Evolutionary conservation across 371 early-diverging fungal genomes (phyloP), one percentile per base, ranked within the genome.

Genomic region (Rhizopus arrhizus): DNA sequence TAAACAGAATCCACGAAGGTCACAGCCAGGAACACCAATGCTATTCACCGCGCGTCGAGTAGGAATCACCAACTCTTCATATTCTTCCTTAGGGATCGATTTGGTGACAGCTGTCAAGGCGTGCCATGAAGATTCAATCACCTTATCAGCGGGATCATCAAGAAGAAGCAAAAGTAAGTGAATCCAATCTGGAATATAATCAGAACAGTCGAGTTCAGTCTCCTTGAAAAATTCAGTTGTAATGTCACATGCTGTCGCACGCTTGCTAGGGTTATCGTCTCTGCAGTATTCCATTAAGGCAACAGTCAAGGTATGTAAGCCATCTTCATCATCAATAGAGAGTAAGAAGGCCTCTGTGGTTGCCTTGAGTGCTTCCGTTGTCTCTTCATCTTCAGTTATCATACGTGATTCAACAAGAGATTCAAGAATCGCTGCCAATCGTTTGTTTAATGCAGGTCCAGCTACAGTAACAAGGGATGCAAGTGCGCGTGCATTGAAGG

Each of bases 401-500:
- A 82, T 71, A 22, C 76, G 74, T 1, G 92, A 90, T 53, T 87
- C 86, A 64, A 98, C 83, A 48, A 98, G 75, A 1, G 94, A 91
- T 8, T 87, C 78, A 51, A 97, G 73, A 53, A 97, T 92, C 16
- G 81, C 80, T 5, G 82, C 76, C 63, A 97, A 73, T 9, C 96
- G 91, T 52, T 84, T 82, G 75, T 90, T 93, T 62, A 97, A 73
- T 1, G 93, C 90, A 53, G 84, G 69, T 8, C 95, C 97, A 16
- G 97, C 94, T 3, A 96, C 97, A n/a, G 91, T 86, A 11, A 97
- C 90, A 43, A 98, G 72, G 2, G 93, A 88, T 2, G 89, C 90
- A 58, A 98, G 73, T 2, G 96, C 95, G 28, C 90, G 90, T 11
- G 97, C 97, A 66, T 97, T 93, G 80, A 95, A 95, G 11, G 85